These are phyloP conservation scores for Chenopodium album DNA, from an alignment of 148 eudicot species.

Conservation along the genomic window DNA sequence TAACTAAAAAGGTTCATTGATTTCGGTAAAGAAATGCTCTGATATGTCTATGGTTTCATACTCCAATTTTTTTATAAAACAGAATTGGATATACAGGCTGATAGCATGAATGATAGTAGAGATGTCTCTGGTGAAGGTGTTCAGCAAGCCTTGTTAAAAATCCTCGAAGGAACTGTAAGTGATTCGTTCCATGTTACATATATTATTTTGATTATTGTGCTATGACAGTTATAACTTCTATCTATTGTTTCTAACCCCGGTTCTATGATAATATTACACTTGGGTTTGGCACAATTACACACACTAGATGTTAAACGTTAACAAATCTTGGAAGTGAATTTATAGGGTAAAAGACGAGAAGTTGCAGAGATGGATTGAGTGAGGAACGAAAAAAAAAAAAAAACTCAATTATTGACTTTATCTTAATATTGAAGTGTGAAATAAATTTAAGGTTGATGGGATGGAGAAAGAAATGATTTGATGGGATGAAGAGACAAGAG, in stretches of 20 bases:
- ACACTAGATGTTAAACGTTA: not conserved
- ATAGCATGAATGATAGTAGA: conserved; percentile 75
- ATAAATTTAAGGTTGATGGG: not conserved
- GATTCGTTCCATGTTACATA: conserved; percentile 2
- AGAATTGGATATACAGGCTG: conserved; percentile 47
- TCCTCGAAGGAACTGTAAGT: conserved; percentile 98
- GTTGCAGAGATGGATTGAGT: not conserved
- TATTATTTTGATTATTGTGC: not conserved
- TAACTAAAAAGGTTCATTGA: conserved; percentile 70
- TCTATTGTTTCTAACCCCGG: not conserved
- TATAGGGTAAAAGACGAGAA: not conserved
- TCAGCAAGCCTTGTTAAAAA: conserved; percentile 91
- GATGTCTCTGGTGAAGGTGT: conserved; percentile 98
- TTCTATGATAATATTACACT: not conserved
- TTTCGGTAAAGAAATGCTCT: not conserved
- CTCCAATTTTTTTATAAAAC: not conserved
- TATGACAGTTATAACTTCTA: not conserved
- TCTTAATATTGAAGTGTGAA: not conserved
- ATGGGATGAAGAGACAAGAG: not conserved
- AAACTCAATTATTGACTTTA: not conserved
- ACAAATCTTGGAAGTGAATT: not conserved
- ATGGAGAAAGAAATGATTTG: not conserved
- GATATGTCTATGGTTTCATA: not conserved
- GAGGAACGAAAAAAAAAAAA: not conserved
- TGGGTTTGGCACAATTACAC: not conserved